These are phyloP conservation scores for Rhododendron ovatum DNA, from an alignment of 148 eudicot species.

Conservation along the genomic window DNA sequence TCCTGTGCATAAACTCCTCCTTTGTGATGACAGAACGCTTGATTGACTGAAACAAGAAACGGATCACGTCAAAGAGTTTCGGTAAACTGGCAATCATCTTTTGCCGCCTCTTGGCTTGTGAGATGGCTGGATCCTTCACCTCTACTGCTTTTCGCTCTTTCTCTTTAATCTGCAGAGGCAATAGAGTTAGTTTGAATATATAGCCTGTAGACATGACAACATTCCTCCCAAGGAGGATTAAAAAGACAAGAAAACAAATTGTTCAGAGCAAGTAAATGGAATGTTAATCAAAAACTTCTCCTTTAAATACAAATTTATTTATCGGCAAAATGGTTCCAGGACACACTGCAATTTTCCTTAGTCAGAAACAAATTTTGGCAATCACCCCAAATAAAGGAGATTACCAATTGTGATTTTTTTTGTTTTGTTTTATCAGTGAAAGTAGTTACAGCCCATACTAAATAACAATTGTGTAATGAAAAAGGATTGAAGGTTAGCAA, in stretches of 20 bases:
- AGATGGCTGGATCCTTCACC: conserved; percentile 63
- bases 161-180: conserved; percentile 56
- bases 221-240: not conserved
- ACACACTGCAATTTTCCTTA: not conserved
- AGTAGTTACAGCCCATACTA: not conserved
- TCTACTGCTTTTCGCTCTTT: conserved; percentile 47
- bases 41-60: conserved; percentile 60
- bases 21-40: conserved; percentile 60
- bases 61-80: conserved; percentile 64
- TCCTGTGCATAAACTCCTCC: conserved; percentile 67
- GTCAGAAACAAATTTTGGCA: not conserved
- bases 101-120: conserved; percentile 58
- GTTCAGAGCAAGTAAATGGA: not conserved
- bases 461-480: not conserved
- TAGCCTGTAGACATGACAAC: not conserved
- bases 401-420: not conserved
- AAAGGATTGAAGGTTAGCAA: not conserved
- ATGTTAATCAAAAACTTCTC: not conserved
- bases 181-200: not conserved
- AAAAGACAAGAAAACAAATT: not conserved
- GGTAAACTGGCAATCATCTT: conserved; percentile 61
- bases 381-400: not conserved
- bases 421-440: not conserved
- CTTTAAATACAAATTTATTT: not conserved
- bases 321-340: not conserved